Conservation (phyloP, 1,284 basidiomycete genomes). For the Ceratobasidium sp. region DNA sequence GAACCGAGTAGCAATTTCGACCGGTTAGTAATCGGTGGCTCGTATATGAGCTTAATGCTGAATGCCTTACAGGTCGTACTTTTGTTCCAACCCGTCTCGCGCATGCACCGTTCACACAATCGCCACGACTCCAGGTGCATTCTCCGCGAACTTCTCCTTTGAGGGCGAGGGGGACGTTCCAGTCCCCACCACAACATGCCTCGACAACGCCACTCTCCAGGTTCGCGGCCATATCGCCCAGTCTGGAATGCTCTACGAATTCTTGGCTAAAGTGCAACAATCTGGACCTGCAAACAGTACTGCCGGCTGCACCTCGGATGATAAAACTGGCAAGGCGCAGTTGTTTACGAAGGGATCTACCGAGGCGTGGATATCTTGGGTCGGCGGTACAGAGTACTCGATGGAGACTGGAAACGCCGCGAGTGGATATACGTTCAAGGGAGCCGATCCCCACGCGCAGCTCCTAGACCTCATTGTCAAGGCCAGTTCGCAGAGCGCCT, state of each 20-base stretch:
- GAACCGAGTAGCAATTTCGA: slow-evolving; percentile 50
- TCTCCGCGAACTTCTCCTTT: slow-evolving; percentile 28
- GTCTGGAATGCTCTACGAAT: slow-evolving; percentile 72
- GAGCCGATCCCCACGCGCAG: slow-evolving; percentile 62
- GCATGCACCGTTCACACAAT: slow-evolving; percentile 46
- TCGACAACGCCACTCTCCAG: slow-evolving; percentile 62
- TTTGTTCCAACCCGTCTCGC: slow-evolving; percentile 69
- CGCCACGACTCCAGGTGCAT: slow-evolving; percentile 18
- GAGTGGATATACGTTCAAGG: slow-evolving; percentile 66
- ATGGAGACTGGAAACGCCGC: slow-evolving; percentile 64
- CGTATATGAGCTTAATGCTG: slow-evolving; percentile 57
- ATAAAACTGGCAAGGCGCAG: neutral
- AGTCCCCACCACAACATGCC: slow-evolving; percentile 60
- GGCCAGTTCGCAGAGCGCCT: slow-evolving; percentile 46
- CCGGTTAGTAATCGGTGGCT: slow-evolving; percentile 43
- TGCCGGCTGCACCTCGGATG: slow-evolving; percentile 56
- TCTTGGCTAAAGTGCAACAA: slow-evolving; percentile 61
- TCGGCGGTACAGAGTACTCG: slow-evolving; percentile 71
- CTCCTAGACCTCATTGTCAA: slow-evolving; percentile 56
- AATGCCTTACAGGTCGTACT: slow-evolving; percentile 60
- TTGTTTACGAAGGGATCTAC: slow-evolving; percentile 57
- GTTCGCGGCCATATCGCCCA: slow-evolving; percentile 61
- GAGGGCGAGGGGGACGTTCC: slow-evolving; percentile 7
- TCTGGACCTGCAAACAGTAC: slow-evolving; percentile 52
- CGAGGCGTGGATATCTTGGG: slow-evolving; percentile 70